phyloP scores from a whole-genome alignment of 1,139 yeast species.

The Blastobotrys aristatus region DNA sequence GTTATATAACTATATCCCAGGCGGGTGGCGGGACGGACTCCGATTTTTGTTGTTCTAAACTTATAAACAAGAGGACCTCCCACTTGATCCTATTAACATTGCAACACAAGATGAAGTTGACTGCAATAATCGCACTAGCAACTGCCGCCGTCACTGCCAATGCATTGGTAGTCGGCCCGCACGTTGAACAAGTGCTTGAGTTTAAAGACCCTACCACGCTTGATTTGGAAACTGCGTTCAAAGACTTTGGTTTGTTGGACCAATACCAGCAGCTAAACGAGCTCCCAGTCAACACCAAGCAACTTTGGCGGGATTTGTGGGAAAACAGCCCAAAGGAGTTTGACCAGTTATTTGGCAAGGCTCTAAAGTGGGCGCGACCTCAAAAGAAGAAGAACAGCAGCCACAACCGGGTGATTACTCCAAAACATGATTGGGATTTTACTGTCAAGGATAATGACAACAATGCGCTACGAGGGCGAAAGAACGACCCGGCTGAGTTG shows the following conservation, averaged over 20 bases:
- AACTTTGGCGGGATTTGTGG: conserved; percentile 1
- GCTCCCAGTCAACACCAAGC: neutral
- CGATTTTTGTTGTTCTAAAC: too few relatives aligned
- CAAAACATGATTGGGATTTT: conserved; percentile 5
- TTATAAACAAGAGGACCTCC: too few relatives aligned
- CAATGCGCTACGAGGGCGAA: conserved; percentile 5
- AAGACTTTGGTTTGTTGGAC: neutral
- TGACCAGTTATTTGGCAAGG: neutral
- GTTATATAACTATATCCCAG: too few relatives aligned
- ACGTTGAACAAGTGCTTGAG: conserved; percentile 8
- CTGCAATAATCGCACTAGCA: neutral
- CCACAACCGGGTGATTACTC: neutral
- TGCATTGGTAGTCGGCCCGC: conserved; percentile 6
- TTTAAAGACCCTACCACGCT: neutral
- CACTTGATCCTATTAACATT: too few relatives aligned
- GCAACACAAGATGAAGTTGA: neutral
- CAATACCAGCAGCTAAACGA: neutral
- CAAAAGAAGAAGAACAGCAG: neutral
- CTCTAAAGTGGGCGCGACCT: neutral
- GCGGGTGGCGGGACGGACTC: too few relatives aligned
- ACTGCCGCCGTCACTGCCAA: neutral
- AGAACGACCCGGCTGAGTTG: conserved; percentile 10
- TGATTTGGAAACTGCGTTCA: neutral
- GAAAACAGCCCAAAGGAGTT: neutral
- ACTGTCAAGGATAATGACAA: neutral